These are phyloP conservation scores for Schwanniomyces yamadae DNA, from an alignment of 805 yeast genomes.

Conservation along the genomic window DNA sequence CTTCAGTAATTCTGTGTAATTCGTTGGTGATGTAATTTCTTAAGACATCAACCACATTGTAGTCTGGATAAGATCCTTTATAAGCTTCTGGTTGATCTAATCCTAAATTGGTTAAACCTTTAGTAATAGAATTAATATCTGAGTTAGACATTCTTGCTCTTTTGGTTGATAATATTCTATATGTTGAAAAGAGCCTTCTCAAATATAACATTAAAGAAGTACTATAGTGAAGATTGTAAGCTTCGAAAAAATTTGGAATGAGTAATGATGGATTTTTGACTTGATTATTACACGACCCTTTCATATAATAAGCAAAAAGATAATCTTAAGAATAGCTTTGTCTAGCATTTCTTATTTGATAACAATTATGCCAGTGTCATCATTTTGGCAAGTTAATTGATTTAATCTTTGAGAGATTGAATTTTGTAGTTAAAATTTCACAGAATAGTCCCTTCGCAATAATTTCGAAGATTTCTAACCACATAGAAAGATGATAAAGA, in stretches of 20 bases:
- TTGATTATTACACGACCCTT: no score
- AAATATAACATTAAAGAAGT: conserved; percentile 3
- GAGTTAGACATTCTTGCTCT: conserved; percentile 6
- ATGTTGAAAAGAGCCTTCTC: conserved; percentile 5
- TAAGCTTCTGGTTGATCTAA: conserved; percentile 42
- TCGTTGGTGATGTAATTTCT: conserved; percentile 87
- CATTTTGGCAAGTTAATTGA: no score
- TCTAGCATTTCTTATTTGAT: no score
- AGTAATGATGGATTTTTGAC: no score
- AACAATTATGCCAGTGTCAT: no score
- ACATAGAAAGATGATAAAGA: no score
- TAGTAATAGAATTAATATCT: conserved; percentile 28
- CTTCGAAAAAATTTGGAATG: conserved; percentile 1
- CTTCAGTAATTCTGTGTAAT: conserved; percentile 69
- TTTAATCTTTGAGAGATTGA: no score
- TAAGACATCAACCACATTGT: conserved; percentile 81
- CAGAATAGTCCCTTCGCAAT: no score
- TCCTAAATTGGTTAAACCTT: conserved; percentile 36
- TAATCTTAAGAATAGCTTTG: no score
- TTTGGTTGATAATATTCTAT: conserved; percentile 3
- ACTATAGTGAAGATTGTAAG: neutral
- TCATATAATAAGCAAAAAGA: no score
- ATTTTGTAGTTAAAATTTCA: no score
- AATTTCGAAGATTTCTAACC: no score
- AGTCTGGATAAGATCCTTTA: conserved; percentile 67